Evolutionary conservation across 805 yeast genomes (phyloP), one percentile per base, ranked within the genome.

Genomic region (Cyberlindnera americana): DNA sequence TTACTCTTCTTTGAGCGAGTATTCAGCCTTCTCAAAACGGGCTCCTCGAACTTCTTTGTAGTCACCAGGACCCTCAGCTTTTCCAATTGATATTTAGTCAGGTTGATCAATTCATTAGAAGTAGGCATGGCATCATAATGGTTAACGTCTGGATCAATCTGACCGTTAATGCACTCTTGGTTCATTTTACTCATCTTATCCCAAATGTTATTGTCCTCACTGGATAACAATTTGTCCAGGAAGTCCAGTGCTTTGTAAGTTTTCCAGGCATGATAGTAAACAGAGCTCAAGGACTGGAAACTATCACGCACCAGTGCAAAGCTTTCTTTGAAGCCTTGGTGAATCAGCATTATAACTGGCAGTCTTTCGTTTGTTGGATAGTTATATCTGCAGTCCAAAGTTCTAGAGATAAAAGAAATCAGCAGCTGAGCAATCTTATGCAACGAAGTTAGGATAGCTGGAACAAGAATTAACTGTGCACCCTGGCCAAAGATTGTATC

Each of bases 221-320:
- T 56, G 0, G 45, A 56, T 10, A 75, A 41, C 5, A 71, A 37
- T 18, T 59, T 62, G 11, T 70, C 47, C 16, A 78, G 50, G 32
- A 64, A 69, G 6, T 57, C 57, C 37, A 73, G 75, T 1, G 76
- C 73, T 45, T 77, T 78, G 17, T 71, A 62, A 28, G 77, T 62
- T 56, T 80, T 69, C 87, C 87, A 81, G 1, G 84, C 78, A 53
- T 76, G 77, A 51, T 77, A 81, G 50, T 78, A 77, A 30, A 72
- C 61, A n/a, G 69, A 66, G 33, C 81, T 72, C 40, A 81, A 58
- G 24, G 65, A 57, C 15, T 71, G 63, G 37, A 66, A 56, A 12
- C 69, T 62, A 19, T 60, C 56, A 5, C 63, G 48, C 22, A 64
- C 54, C 19, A 47, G 45, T 29, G 58, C 60, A 36, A 60, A 51